Conservation (phyloP, 2,329 filamentous ascomycete genomes). For the Chalaropsis thielavioides region DNA sequence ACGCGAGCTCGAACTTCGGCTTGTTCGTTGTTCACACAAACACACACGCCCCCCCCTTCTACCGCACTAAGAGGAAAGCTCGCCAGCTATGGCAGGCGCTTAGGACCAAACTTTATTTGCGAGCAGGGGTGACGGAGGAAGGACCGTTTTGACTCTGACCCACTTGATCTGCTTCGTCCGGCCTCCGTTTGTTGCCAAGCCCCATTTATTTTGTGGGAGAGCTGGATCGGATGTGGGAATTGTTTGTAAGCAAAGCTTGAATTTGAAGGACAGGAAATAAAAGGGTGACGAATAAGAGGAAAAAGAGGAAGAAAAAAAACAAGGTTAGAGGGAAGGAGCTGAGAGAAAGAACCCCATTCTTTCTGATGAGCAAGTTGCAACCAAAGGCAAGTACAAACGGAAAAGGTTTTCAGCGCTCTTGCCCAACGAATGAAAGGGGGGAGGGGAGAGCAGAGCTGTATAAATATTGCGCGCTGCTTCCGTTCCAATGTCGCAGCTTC, state of each 20-base stretch:
- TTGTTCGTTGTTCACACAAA: background rate
- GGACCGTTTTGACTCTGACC: background rate
- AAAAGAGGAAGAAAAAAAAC: background rate
- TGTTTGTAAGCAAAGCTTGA: background rate
- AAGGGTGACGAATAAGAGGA: background rate
- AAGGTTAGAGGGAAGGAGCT: background rate
- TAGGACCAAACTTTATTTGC: slow-evolving; percentile 9
- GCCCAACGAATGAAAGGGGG: too few species aligned
- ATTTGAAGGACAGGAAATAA: background rate
- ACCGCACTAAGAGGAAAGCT: background rate
- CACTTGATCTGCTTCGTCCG: background rate
- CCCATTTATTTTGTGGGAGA: background rate
- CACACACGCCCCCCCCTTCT: background rate
- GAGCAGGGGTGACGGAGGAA: background rate
- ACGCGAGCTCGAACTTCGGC: background rate
- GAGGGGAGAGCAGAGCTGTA: too few species aligned
- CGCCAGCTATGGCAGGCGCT: background rate
- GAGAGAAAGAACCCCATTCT: background rate
- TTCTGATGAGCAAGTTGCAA: too few species aligned
- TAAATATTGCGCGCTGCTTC: too few species aligned
- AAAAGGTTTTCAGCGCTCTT: background rate
- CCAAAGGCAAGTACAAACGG: background rate
- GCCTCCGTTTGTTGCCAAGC: background rate
- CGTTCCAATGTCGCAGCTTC: too few species aligned
- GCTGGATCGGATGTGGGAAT: background rate